Percentiles rank a stretch among this genome's conserved stretches.
These are phyloP conservation scores for Suhomyces coccinellae DNA, from an alignment of 1,139 yeast genomes.

Conservation along the genomic window DNA sequence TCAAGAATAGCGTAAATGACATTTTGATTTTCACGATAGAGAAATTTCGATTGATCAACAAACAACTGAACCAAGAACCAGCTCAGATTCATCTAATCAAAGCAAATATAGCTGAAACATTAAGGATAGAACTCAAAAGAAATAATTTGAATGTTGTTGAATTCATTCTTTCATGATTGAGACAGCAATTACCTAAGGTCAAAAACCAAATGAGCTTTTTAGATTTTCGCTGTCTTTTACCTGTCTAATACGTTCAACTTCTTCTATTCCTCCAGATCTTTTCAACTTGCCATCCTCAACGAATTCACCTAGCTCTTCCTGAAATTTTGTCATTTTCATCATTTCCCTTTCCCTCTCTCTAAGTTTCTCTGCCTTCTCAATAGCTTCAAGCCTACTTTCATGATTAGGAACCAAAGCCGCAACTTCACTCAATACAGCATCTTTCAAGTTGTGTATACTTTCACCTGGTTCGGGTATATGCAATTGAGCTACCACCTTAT, in stretches of 20 bases:
- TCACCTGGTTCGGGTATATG: constrained; percentile 67
- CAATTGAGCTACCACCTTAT: constrained; percentile 40
- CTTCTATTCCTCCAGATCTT: constrained; percentile 86
- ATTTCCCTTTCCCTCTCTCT: constrained; percentile 71
- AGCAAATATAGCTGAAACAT: neutral
- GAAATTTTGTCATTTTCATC: constrained; percentile 62
- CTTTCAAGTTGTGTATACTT: constrained; percentile 64
- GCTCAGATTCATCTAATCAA: neutral
- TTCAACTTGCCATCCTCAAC: constrained; percentile 75
- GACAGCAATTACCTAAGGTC: neutral
- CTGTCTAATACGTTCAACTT: constrained; percentile 68
- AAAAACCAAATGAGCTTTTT: constrained; percentile 43
- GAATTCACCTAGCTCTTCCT: constrained; percentile 84
- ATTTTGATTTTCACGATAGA: neutral
- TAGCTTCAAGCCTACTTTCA: constrained; percentile 81
- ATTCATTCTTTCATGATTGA: neutral
- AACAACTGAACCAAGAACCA: neutral
- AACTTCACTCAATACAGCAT: constrained; percentile 80
- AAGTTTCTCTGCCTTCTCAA: constrained; percentile 79
- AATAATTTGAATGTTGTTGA: too few species aligned
- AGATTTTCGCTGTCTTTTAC: constrained; percentile 69
- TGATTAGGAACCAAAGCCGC: constrained; percentile 80
- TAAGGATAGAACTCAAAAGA: neutral
- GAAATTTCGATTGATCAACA: neutral
- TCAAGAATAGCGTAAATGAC: neutral